phyloP scores from a whole-genome alignment of 768 basidiomycete species.

The Agrocybe pediades region DNA sequence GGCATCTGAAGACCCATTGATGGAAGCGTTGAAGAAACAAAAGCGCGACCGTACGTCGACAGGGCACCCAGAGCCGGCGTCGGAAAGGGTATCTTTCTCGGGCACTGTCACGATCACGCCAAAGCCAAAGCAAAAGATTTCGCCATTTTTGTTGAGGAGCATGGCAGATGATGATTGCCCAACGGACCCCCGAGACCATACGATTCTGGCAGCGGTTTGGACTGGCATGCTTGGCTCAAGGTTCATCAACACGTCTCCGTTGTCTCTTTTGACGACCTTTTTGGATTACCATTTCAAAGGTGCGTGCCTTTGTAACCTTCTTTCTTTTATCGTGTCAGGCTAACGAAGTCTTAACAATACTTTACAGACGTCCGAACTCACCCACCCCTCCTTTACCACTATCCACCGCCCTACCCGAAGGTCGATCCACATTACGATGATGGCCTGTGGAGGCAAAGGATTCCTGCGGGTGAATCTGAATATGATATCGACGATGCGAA shows the following conservation, averaged over 20 bases:
- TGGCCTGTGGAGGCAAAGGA: neutral
- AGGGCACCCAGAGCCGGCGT: neutral
- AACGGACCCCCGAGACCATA: conserved; percentile 67
- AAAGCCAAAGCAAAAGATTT: conserved; percentile 14
- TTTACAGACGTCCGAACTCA: conserved; percentile 65
- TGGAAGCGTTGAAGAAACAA: conserved; percentile 14
- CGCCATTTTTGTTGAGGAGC: conserved; percentile 36
- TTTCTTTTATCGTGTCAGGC: neutral
- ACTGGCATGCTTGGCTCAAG: conserved; percentile 65
- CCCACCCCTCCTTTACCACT: conserved; percentile 60
- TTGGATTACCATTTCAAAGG: conserved; percentile 66
- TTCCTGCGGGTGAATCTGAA: conserved; percentile 17
- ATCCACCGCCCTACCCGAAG: conserved; percentile 43
- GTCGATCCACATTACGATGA: conserved; percentile 15
- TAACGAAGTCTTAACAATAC: neutral
- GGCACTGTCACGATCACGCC: neutral
- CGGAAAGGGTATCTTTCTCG: neutral
- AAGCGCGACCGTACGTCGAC: conserved; percentile 10
- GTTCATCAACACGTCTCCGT: conserved; percentile 68
- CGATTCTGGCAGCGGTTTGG: conserved; percentile 64
- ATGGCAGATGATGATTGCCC: conserved; percentile 37
- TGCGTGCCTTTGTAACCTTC: conserved; percentile 24
- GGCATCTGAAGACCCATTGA: conserved; percentile 15
- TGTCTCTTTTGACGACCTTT: conserved; percentile 59
- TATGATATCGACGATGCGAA: conserved; percentile 39